Base-by-base conservation (phyloP, 129 eudicot genomes). In the Flaveria sonorensis region DNA sequence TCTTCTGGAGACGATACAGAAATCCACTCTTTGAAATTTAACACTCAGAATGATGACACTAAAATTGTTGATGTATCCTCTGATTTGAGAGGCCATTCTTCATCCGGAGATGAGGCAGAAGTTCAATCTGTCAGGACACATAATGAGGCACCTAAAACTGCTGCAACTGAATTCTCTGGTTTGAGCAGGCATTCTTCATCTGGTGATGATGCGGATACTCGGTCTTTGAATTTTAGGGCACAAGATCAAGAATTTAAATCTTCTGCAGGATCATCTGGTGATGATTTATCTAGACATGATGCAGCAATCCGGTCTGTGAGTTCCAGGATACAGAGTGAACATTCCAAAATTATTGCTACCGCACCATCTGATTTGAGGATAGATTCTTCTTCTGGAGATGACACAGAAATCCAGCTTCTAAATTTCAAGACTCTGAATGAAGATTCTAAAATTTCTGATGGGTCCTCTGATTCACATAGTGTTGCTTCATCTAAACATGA, bases 401-500 rank as follows among this genome's bases (percentile, higher is more conserved):
- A 63, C 69, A 63, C 21, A 6, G 69, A 30, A 30, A 14, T 30
- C 69, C 69, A 15, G 12, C 43, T 1, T 63, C 11, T 50, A 10
- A 47, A 28, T 71, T 2, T 30, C 6, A n/a, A 1, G 62, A n/a
- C 45, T 46, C 62, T 2, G 5, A 47, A 75, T 62, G 56, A 75
- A 10, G 72, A 62, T 62, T 47, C 24, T 47, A 10, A 28, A 28
- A 2, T 19, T 47, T 11, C 47, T 47, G 57, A 16, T 6, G 24
- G 30, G 3, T 46, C 50, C 1, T 46, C 71, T 48, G 72, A 64
- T 43, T 28, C 24, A 39, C 23, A 45, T 4, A 16, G 52, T 7
- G 72, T 64, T 64, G 53, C 50, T 64, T 64, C 40, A 1, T 30
- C 52, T 13, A 60, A 40, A 48, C 24, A 76, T 65, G 80, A 76